Base-by-base conservation (phyloP, 1,139 yeast genomes). In the Lodderomyces metapsilosis region DNA sequence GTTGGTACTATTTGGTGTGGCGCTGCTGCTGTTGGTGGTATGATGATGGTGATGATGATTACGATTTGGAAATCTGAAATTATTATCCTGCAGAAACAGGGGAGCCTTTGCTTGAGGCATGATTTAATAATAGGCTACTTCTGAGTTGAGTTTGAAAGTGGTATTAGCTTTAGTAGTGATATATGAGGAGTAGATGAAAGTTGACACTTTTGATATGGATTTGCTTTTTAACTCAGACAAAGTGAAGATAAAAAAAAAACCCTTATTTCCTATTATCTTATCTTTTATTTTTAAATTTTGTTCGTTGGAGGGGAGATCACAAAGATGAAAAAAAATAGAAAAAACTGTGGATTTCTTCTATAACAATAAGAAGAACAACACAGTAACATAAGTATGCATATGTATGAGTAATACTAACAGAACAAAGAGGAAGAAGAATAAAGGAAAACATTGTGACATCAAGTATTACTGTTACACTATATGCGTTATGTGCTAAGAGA, bases 31-130 rank as follows among this genome's bases (percentile, higher is more conserved):
- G n/a, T n/a, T 13, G 32, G 12, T 28, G 32, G 6, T n/a, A n/a
- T n/a, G n/a, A n/a, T n/a, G n/a, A n/a, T n/a, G n/a, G n/a, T n/a
- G n/a, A n/a, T n/a, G n/a, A n/a, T n/a, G n/a, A n/a, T n/a, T n/a
- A n/a, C n/a, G n/a, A n/a, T 8, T 13, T 3, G 13, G 32, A 16
- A 28, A 28, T 15, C 15, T 28, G 18, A 28, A 16, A 9, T 28
- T 28, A 15, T 28, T 28, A 11, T 28, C 32, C 32, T 15, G 32
- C 18, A 13, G 32, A 16, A 15, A 28, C 32, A 28, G 32, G 32
- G 18, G 3, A 15, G 32, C 32, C 32, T 28, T 28, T 10, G 32
- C 11, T 28, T 28, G 32, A 15, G 32, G 32, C 32, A 28, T 28
- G 30, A 28, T 10, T 13, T 28, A 16, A 25, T 25, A 10, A 10